These are phyloP conservation scores for Colletotrichum spaethianum DNA, from an alignment of 2,329 filamentous ascomycete genomes.

Conservation along the genomic window DNA sequence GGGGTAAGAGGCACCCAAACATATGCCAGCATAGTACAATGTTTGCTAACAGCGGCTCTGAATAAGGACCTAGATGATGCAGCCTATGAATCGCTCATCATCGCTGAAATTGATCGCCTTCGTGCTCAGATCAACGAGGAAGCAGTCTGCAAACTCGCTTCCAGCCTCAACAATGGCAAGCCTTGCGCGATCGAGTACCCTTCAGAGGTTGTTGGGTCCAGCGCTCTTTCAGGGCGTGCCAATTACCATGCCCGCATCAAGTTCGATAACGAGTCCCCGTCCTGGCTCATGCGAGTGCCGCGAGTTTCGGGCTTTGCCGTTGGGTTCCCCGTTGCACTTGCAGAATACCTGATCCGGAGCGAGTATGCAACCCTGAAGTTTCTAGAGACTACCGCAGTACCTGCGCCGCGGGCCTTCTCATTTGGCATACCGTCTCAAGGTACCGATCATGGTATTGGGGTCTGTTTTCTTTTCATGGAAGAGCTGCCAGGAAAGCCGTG, in stretches of 20 bases:
- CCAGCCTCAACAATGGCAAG: not conserved
- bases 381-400: constrained; percentile 46
- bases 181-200: not conserved
- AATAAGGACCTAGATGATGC: constrained; percentile 4
- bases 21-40: not conserved
- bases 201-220: not conserved
- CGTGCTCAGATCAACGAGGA: not conserved
- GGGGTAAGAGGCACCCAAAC: not conserved
- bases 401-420: constrained; percentile 45
- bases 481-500: constrained; percentile 47
- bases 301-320: constrained; percentile 43
- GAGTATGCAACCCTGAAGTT: constrained; percentile 52
- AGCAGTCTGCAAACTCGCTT: not conserved
- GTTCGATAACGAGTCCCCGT: constrained; percentile 44
- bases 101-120: not conserved
- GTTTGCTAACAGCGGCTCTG: not conserved
- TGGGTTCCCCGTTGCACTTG: constrained; percentile 42
- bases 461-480: constrained; percentile 47
- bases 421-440: constrained; percentile 44
- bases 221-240: not conserved
- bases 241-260: constrained; percentile 43
- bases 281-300: constrained; percentile 47
- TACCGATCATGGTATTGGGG: constrained; percentile 44
- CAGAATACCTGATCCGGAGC: constrained; percentile 48
- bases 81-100: not conserved